Conservation (phyloP, 2,329 filamentous ascomycete genomes). For the Stagonosporopsis vannaccii region DNA sequence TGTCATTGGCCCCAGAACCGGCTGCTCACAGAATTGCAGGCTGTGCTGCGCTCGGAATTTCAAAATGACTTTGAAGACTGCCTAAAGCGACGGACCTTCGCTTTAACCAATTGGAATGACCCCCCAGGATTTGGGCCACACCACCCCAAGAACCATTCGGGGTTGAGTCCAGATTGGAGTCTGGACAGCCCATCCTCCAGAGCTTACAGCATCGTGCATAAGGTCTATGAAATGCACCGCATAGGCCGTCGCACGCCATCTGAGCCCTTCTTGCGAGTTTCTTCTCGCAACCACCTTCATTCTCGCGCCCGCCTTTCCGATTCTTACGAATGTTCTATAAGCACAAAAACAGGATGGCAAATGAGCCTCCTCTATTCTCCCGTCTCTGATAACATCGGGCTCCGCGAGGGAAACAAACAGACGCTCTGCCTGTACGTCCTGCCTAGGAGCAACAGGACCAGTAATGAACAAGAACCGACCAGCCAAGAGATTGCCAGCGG, state of each 20-base stretch:
- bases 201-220: neutral
- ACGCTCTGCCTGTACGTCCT: neutral
- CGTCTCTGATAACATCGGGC: neutral
- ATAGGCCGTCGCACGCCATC: neutral
- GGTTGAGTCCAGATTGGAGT: neutral
- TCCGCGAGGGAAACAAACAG: neutral
- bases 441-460: neutral
- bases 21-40: neutral
- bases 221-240: neutral
- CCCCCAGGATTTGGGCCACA: neutral
- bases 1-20: neutral
- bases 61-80: neutral
- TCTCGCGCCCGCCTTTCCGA: neutral
- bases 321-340: neutral
- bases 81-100: neutral
- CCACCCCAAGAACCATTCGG: neutral
- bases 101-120: neutral
- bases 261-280: neutral
- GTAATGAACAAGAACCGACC: neutral
- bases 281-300: neutral
- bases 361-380: neutral
- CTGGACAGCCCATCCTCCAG: neutral
- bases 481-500: neutral
- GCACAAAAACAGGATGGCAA: neutral
- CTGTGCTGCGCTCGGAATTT: neutral